Percentiles rank a stretch among this genome's conserved stretches.
Evolutionary conservation across 2,329 filamentous ascomycete genomes (phyloP).

Genomic region (Metarhizium brunneum): DNA sequence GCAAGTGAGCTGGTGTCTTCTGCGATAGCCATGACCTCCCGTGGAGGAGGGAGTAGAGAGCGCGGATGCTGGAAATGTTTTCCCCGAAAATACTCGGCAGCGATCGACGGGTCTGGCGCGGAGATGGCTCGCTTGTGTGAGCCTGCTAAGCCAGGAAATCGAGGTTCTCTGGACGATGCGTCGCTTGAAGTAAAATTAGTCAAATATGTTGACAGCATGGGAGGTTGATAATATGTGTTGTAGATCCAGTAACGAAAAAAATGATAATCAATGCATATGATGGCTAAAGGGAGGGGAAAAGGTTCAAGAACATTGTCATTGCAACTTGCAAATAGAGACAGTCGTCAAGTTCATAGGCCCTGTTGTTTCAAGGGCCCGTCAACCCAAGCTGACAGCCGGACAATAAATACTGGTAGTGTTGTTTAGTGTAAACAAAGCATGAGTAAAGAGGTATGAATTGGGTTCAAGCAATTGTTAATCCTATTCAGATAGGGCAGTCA

Average conservation of each 20-base stretch:
- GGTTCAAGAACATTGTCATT: background rate
- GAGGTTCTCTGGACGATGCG: slow-evolving; percentile 12
- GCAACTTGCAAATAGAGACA: background rate
- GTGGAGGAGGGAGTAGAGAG: slow-evolving; percentile 10
- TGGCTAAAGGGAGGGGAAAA: background rate
- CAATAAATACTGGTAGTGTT: background rate
- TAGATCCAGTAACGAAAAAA: background rate
- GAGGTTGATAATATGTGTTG: too few species aligned
- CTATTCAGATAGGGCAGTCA: background rate
- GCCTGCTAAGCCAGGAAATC: slow-evolving; percentile 14
- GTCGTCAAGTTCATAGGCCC: background rate
- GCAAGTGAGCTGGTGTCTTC: background rate
- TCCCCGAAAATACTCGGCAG: background rate
- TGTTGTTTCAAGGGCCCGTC: background rate
- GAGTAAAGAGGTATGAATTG: background rate
- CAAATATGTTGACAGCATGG: background rate
- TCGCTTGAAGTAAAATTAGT: slow-evolving; percentile 2
- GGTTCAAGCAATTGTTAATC: background rate
- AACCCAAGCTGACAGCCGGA: background rate
- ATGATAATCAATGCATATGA: background rate
- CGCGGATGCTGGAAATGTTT: slow-evolving; percentile 6
- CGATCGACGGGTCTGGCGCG: slow-evolving; percentile 33
- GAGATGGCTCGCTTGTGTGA: slow-evolving; percentile 41
- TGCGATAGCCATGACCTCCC: slow-evolving; percentile 8
- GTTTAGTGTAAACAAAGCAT: background rate